Percentiles rank a stretch among this genome's conserved stretches.
Conservation (phyloP, 495 filamentous ascomycete genomes). For the Annulohypoxylon stygium region DNA sequence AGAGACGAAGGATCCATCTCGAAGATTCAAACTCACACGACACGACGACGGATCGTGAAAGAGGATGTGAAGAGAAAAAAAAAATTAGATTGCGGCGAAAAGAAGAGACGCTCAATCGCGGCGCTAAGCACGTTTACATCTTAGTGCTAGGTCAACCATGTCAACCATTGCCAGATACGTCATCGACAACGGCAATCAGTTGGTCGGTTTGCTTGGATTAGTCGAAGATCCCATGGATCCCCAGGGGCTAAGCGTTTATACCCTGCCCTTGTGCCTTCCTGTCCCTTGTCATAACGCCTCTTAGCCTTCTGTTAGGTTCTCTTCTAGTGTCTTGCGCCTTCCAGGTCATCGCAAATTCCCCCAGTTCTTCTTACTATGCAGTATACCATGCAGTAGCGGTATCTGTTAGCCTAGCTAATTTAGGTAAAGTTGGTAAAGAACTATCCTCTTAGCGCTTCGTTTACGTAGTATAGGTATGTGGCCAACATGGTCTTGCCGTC, state of each 20-base stretch:
- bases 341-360: not conserved
- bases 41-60: conserved; percentile 1
- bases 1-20: not conserved
- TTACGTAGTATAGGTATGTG: conserved; percentile 14
- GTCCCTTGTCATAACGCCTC: not conserved
- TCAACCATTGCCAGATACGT: conserved; percentile 39
- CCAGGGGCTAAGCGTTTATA: conserved; percentile 27
- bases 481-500: not conserved
- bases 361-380: too few species aligned
- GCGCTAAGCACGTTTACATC: conserved; percentile 39
- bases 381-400: conserved; percentile 9
- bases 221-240: conserved; percentile 25
- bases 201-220: conserved; percentile 1
- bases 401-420: conserved; percentile 18
- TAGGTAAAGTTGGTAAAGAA: conserved; percentile 22
- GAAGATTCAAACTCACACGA: not conserved
- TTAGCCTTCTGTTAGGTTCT: conserved; percentile 5
- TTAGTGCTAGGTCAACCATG: conserved; percentile 16
- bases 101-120: conserved; percentile 20
- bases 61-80: not conserved
- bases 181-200: conserved; percentile 24
- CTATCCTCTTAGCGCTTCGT: conserved; percentile 31
- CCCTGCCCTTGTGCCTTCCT: conserved; percentile 16
- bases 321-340: not conserved
- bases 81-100: conserved; percentile 42